A percentile compares a stretch with the other conserved stretches of the same genome.
Evolutionary conservation across 352 stramenopile species (phyloP).

Genomic region (Globisporangium solare): DNA sequence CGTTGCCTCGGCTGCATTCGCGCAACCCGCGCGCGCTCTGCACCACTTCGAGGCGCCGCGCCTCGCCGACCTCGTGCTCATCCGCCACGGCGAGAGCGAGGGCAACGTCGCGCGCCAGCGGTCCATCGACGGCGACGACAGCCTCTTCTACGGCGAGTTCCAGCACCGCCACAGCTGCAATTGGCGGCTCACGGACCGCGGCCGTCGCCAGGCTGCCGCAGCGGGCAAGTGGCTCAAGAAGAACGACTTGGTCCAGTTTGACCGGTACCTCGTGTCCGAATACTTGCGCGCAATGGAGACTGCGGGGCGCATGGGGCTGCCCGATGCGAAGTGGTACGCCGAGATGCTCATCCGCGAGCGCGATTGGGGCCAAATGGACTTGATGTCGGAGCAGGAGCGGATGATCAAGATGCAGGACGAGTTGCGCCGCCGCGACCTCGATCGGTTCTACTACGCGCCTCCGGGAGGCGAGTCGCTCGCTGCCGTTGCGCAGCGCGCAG

Average conservation of each 20-base stretch:
- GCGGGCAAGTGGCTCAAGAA: constrained; percentile 80
- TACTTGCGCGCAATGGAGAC: constrained; percentile 87
- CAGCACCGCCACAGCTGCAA: constrained; percentile 86
- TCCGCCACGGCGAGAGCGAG: constrained; percentile 87
- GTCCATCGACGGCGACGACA: constrained; percentile 81
- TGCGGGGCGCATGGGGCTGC: constrained; percentile 67
- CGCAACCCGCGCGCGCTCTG: constrained; percentile 8
- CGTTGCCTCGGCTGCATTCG: neutral
- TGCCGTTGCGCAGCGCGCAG: constrained; percentile 73
- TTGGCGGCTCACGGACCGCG: constrained; percentile 85
- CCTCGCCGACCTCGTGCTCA: constrained; percentile 80
- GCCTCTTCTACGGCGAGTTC: constrained; percentile 84
- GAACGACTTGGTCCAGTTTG: constrained; percentile 74
- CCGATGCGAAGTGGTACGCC: constrained; percentile 74
- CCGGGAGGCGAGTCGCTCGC: constrained; percentile 81
- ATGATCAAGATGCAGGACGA: constrained; percentile 88
- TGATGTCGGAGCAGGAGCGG: constrained; percentile 86
- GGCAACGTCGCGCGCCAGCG: constrained; percentile 83
- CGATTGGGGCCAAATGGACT: constrained; percentile 87
- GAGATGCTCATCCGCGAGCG: constrained; percentile 88
- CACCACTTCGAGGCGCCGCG: constrained; percentile 38
- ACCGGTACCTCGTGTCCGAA: constrained; percentile 85
- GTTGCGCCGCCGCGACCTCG: constrained; percentile 71
- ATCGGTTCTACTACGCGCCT: constrained; percentile 86
- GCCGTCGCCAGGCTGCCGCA: constrained; percentile 57